Evolutionary conservation across 2,329 filamentous ascomycete genomes (phyloP).

Genomic region (Cercospora sojina): DNA sequence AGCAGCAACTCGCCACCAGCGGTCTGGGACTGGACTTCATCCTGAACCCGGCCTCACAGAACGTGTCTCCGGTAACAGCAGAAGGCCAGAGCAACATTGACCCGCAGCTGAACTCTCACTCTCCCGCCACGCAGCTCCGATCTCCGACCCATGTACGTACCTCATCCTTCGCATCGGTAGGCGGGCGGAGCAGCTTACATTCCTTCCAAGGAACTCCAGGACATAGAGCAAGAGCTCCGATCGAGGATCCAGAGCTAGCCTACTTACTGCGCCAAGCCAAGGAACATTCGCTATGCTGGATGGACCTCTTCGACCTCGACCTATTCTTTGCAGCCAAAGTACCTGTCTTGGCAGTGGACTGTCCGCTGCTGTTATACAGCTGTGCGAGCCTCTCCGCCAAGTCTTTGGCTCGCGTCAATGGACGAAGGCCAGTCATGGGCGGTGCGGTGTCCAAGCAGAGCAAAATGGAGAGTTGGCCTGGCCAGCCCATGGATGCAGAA

Average conservation of each 20-base stretch:
- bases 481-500: slow-evolving; percentile 38
- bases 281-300: slow-evolving; percentile 31
- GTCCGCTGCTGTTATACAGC: slow-evolving; percentile 53
- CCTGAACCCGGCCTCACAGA: slow-evolving; percentile 48
- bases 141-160: slow-evolving; percentile 36
- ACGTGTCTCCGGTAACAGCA: slow-evolving; percentile 36
- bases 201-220: slow-evolving; percentile 14
- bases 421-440: slow-evolving; percentile 51
- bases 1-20: slow-evolving; percentile 7
- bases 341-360: slow-evolving; percentile 55
- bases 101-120: slow-evolving; percentile 31
- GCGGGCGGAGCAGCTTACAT: slow-evolving; percentile 34
- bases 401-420: slow-evolving; percentile 56
- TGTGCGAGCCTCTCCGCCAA: slow-evolving; percentile 63
- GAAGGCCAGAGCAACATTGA: slow-evolving; percentile 33
- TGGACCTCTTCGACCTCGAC: slow-evolving; percentile 58
- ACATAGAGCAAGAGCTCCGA: slow-evolving; percentile 23
- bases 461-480: slow-evolving; percentile 52
- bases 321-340: slow-evolving; percentile 62
- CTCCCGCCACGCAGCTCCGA: slow-evolving; percentile 19
- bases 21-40: slow-evolving; percentile 56
- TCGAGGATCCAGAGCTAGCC: slow-evolving; percentile 43
- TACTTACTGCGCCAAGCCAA: slow-evolving; percentile 54
- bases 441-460: slow-evolving; percentile 39
- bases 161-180: slow-evolving; percentile 28